Conservation (phyloP, 345 rosid genomes). For the Dipteronia sinensis region DNA sequence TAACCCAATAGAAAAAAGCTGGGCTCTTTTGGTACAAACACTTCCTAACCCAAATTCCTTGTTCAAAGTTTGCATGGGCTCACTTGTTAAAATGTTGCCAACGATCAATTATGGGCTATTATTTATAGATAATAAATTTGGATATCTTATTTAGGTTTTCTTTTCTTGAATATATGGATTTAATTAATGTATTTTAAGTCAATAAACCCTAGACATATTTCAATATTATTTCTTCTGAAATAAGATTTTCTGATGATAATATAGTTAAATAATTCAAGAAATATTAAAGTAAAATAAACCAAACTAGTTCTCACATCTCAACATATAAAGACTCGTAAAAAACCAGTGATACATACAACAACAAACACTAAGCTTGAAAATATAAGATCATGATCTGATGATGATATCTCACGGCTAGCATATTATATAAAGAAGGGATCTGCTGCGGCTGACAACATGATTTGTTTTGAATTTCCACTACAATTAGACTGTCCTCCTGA, state of each 20-base stretch:
- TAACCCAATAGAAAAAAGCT: too few species aligned
- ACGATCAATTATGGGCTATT: too few species aligned
- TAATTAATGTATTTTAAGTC: too few species aligned
- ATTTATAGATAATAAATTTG: too few species aligned
- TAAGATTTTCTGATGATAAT: background rate
- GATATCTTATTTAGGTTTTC: too few species aligned
- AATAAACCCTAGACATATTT: too few species aligned
- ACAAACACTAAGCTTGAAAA: background rate
- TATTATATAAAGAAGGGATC: background rate
- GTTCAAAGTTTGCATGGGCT: background rate
- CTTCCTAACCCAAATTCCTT: background rate
- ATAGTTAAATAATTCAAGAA: too few species aligned
- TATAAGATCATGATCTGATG: too few species aligned
- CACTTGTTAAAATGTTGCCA: background rate
- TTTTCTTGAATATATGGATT: too few species aligned
- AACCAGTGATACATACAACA: background rate
- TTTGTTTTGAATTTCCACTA: background rate
- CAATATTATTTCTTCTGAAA: too few species aligned
- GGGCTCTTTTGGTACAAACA: background rate
- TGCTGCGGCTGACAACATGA: background rate
- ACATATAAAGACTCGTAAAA: background rate
- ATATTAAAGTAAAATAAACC: too few species aligned
- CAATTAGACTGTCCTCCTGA: constrained; percentile 23
- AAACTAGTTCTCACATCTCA: background rate
- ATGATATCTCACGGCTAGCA: too few species aligned